These are phyloP conservation scores for Physcia stellaris DNA, from an alignment of 495 filamentous ascomycete genomes.

Conservation along the genomic window DNA sequence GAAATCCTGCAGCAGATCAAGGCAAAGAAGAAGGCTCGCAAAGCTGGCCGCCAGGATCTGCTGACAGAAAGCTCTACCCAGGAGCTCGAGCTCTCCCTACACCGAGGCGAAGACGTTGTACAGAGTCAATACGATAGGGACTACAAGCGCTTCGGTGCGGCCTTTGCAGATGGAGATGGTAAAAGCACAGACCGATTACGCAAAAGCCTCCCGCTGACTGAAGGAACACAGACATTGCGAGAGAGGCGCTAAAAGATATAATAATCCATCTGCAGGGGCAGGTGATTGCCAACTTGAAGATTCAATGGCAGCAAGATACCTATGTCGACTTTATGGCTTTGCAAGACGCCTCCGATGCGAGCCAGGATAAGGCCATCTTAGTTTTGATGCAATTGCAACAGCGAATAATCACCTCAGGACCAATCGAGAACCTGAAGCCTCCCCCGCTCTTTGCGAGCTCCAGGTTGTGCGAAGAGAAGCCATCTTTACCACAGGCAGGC, in stretches of 20 bases:
- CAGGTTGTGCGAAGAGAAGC: too few relatives aligned
- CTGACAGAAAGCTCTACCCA: constrained; percentile 4
- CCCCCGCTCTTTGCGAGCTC: background rate
- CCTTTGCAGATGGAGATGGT: constrained; percentile 29
- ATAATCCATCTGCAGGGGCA: constrained; percentile 28
- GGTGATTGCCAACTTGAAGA: constrained; percentile 29
- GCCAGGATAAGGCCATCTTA: constrained; percentile 12
- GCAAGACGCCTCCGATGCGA: constrained; percentile 15
- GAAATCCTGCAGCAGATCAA: constrained; percentile 24
- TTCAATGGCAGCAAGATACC: constrained; percentile 22
- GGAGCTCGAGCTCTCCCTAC: constrained; percentile 24
- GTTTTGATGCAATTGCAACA: constrained; percentile 14
- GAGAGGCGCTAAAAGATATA: constrained; percentile 31
- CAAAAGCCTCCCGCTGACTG: background rate
- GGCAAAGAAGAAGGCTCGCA: constrained; percentile 21
- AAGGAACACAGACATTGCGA: constrained; percentile 12
- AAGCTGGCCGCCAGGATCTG: constrained; percentile 7
- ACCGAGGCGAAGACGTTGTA: constrained; percentile 18
- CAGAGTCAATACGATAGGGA: constrained; percentile 20
- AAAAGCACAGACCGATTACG: constrained; percentile 4
- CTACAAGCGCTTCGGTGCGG: constrained; percentile 18
- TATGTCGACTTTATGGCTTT: constrained; percentile 25
- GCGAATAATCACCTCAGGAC: constrained; percentile 10
- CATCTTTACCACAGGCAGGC: too few relatives aligned
- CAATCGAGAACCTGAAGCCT: constrained; percentile 5